A percentile compares a stretch with the other conserved stretches of the same genome.
Evolutionary conservation across 1,139 yeast genomes (phyloP).

Genomic region (Candida frijolesensis): DNA sequence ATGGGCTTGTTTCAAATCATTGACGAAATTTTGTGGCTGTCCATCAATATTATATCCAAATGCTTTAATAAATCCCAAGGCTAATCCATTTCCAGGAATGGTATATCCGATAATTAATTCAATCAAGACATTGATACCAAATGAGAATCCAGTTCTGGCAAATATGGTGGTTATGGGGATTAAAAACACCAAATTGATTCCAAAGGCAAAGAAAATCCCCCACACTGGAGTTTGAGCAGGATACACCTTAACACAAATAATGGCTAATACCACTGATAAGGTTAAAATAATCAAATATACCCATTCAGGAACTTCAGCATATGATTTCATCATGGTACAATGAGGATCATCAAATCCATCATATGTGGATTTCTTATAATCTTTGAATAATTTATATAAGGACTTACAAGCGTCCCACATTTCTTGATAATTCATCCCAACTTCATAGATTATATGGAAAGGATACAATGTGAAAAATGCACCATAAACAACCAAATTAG

Average conservation of each 20-base stretch:
- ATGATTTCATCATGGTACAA: constrained; percentile 54
- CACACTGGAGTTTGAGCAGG: constrained; percentile 56
- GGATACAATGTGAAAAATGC: constrained; percentile 64
- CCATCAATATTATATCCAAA: constrained; percentile 60
- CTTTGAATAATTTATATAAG: constrained; percentile 10
- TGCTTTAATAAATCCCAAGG: constrained; percentile 56
- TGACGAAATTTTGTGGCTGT: constrained; percentile 57
- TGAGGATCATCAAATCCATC: constrained; percentile 51
- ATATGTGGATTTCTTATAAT: constrained; percentile 17
- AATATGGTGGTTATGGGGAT: constrained; percentile 51
- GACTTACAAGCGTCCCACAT: constrained; percentile 17
- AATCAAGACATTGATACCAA: constrained; percentile 59
- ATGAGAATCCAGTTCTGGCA: constrained; percentile 52
- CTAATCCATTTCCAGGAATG: constrained; percentile 61
- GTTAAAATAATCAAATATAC: constrained; percentile 52
- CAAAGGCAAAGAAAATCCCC: constrained; percentile 60
- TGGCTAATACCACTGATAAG: constrained; percentile 50
- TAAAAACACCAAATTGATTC: constrained; percentile 54
- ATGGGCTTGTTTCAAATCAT: constrained; percentile 61
- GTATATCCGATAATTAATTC: constrained; percentile 66
- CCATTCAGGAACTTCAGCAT: constrained; percentile 66
- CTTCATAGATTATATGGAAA: constrained; percentile 50
- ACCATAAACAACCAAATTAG: constrained; percentile 52
- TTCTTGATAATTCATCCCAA: constrained; percentile 30
- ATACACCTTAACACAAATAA: constrained; percentile 49